Evolutionary conservation across 106 monocot species (phyloP).

Genomic region (Apostasia ramifera): DNA sequence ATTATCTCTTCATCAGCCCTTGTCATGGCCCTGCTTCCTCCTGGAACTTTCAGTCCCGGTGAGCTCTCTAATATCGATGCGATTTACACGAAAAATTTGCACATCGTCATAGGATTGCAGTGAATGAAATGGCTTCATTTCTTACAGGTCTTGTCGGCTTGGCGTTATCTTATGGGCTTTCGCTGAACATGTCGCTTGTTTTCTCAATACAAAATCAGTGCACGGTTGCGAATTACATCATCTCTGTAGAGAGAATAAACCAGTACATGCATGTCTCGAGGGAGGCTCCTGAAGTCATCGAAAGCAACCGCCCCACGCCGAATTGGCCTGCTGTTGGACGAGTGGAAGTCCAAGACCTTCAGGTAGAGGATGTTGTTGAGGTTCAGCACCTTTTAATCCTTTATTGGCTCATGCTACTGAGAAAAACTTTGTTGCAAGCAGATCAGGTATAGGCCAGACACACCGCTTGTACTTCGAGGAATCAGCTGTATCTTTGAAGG

Average conservation of each 20-base stretch:
- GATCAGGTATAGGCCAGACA: constrained; percentile 68
- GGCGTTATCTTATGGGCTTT: constrained; percentile 94
- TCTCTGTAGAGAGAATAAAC: constrained; percentile 88
- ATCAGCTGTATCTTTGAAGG: constrained; percentile 87
- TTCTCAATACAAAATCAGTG: constrained; percentile 87
- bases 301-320: constrained; percentile 39
- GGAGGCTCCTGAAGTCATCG: constrained; percentile 73
- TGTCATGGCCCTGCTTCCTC: constrained; percentile 80
- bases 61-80: not conserved
- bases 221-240: constrained; percentile 69
- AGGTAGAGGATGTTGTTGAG: constrained; percentile 28
- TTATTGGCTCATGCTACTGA: not conserved
- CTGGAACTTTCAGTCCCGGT: constrained; percentile 83
- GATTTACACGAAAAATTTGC: not conserved
- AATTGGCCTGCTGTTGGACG: constrained; percentile 75
- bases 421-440: constrained; percentile 16
- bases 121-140: too few relatives aligned
- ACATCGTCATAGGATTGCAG: too few relatives aligned
- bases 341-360: constrained; percentile 68
- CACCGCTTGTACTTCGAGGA: constrained; percentile 66
- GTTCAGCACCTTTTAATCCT: not conserved
- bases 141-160: constrained; percentile 82
- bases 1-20: constrained; percentile 82
- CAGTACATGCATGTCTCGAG: constrained; percentile 80
- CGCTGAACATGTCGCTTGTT: constrained; percentile 74